Base-by-base conservation (phyloP, 176 grass and related monocot genomes). In the Oryza brachyantha region DNA sequence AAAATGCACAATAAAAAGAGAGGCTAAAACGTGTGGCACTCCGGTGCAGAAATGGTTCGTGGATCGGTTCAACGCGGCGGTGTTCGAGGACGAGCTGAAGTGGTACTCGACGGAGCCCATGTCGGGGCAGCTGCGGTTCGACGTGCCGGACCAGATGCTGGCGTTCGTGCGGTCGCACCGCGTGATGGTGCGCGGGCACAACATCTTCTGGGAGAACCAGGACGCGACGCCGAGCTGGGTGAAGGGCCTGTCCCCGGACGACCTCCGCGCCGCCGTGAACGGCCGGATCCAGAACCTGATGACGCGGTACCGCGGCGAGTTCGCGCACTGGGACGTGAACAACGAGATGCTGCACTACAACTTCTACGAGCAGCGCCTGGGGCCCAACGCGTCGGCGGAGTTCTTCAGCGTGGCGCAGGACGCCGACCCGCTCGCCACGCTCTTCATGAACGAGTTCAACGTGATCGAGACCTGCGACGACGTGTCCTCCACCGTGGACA, bases 151-250 rank as follows among this genome's bases (percentile, higher is more conserved):
- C 72, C 82, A 83, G 81, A 91, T 99, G 86, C 85, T 99, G 50
- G 90, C 84, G 61, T 99, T 99, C 82, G 96, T 99, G 61, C 83
- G 84, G 3, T 87, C 96, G 10, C 93, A 93, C 76, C 87, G 81
- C 16, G 85, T 99, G 74, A 78, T 84, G 83, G 90, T 94, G 64
- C 90, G 96, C 10, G 96, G 96, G 1, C 96, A 99, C 83, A 95
- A 99, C 90, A 99, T 99, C 77, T 99, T 99, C 84, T 99, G 92
- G 96, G 96, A 95, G 84, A 92, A 99, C 90, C 92, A 94, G 72
- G 93, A 85, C 29, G 86, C 86, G 42, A 95, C 96, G 14, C 96
- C 96, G 1, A 35, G 66, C 38, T 99, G 96, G 96, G 89, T 95
- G 14, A 94, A 87, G 73, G 84, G 84, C 38, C 88, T 99, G 1